A percentile compares a stretch with the other conserved stretches of the same genome.
Conservation (phyloP, 2,329 filamentous ascomycete species). For the Chrysosporium keratinophilum region DNA sequence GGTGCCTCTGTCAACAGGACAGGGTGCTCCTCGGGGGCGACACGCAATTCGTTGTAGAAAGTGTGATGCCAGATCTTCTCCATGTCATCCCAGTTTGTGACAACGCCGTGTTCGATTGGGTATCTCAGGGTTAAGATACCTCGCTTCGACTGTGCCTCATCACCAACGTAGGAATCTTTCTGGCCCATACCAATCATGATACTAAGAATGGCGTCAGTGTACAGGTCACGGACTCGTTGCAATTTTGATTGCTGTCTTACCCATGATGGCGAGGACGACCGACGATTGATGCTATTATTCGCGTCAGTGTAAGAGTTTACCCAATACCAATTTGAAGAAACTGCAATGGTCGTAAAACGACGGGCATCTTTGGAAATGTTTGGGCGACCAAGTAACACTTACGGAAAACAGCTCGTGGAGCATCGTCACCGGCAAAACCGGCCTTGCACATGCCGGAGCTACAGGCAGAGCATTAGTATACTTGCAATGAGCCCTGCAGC, state of each 20-base stretch:
- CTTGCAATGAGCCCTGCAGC: neutral
- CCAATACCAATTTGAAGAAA: neutral
- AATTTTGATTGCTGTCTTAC: slow-evolving; percentile 48
- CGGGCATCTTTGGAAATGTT: neutral
- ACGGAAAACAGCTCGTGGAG: slow-evolving; percentile 99
- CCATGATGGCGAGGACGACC: slow-evolving; percentile 99
- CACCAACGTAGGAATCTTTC: slow-evolving; percentile 99
- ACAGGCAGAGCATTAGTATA: slow-evolving; percentile 26
- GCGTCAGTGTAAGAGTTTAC: slow-evolving; percentile 18
- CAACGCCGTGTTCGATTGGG: slow-evolving; percentile 99
- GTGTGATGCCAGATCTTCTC: slow-evolving; percentile 99
- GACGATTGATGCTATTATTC: slow-evolving; percentile 79
- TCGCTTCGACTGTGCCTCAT: slow-evolving; percentile 99
- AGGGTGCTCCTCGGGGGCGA: slow-evolving; percentile 98
- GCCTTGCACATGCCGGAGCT: slow-evolving; percentile 99
- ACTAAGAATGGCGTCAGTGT: slow-evolving; percentile 42
- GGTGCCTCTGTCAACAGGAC: slow-evolving; percentile 98
- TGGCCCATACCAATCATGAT: slow-evolving; percentile 99
- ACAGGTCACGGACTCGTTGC: neutral
- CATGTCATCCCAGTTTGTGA: slow-evolving; percentile 99
- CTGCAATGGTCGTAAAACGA: neutral
- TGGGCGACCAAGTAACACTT: slow-evolving; percentile 46
- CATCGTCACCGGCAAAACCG: slow-evolving; percentile 99
- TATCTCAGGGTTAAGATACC: slow-evolving; percentile 99
- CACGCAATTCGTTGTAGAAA: slow-evolving; percentile 99